Evolutionary conservation across 495 filamentous ascomycete genomes (phyloP), one percentile per base, ranked within the genome.

Genomic region (Xeromyces bisporus): DNA sequence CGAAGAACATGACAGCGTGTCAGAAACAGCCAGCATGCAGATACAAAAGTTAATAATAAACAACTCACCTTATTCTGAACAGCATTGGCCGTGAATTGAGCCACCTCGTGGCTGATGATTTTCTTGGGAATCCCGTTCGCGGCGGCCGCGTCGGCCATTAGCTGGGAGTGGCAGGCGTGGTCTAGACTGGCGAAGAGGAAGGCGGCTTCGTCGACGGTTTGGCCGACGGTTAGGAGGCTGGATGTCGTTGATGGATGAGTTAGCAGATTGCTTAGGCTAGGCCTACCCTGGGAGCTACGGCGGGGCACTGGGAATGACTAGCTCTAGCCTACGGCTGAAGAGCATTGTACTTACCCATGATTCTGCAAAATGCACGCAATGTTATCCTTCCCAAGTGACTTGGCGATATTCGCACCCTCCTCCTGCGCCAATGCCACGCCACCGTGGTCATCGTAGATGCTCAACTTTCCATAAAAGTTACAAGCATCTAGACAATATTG

Each of bases 141-240:
- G 1, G 73, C 58, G 0, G 73, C 73, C 1, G 71, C 71, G 35
- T 77, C 73, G 0, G 70, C 73, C 26, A 80, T 51, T 15, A 80
- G 50, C 43, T 80, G 75, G 6, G 70, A 67, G 26, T 75, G 71
- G 37, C 73, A 80, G 15, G 69, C 68, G 39, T 71, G 62, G 33
- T 80, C 75, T 14, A 80, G 50, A 39, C 67, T 71, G 13, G 71
- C 56, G 39, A 77, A 78, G 55, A 75, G 73, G 39, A 74, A 76
- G 1, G 71, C 74, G 0, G 73, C 75, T 38, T 73, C 73, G 35
- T 77, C 75, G 9, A 80, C 69, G 7, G 64, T 74, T 7, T 55
- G 52, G 3, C 75, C 73, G 1, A 74, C 69, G 11, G 75, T 77
- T 17, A 31, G 21, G 6, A 31, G 29, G 4, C 29, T 31, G 21